phyloP scores from a whole-genome alignment of 108 stramenopile genomes.

The Conticribra guillardii region DNA sequence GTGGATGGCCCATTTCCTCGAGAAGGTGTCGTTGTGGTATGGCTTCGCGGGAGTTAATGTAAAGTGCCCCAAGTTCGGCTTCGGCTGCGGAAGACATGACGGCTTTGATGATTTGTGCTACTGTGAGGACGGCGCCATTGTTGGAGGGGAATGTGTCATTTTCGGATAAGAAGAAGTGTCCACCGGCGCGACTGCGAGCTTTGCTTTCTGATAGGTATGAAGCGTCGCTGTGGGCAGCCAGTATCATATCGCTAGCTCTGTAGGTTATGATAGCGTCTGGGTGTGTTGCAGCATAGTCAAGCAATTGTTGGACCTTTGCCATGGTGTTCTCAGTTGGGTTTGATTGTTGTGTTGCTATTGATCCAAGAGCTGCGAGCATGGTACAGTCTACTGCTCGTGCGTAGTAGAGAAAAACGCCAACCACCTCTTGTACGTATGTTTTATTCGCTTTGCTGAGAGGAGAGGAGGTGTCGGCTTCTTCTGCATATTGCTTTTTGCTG shows the following conservation, averaged over 20 bases:
- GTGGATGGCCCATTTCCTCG: no score
- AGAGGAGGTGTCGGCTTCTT: conserved; percentile 13
- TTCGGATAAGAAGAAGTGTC: conserved; percentile 29
- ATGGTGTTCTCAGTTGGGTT: conserved; percentile 23
- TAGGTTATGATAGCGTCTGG: conserved; percentile 18
- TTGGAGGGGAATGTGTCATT: background rate
- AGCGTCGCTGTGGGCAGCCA: conserved; percentile 31
- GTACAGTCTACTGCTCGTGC: conserved; percentile 52
- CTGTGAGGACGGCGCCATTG: conserved; percentile 41
- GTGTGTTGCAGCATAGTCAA: conserved; percentile 53
- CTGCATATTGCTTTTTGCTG: conserved; percentile 43
- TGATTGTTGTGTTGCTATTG: background rate
- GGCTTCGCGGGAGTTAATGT: no score
- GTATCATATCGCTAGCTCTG: conserved; percentile 43
- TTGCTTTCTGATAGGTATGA: no score
- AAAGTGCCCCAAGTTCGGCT: conserved; percentile 51
- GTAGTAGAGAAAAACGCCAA: conserved; percentile 53
- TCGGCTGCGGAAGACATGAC: conserved; percentile 51
- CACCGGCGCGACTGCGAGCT: conserved; percentile 46
- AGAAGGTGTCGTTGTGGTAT: no score
- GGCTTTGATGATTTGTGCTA: conserved; percentile 27
- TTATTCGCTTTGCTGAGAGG: conserved; percentile 11
- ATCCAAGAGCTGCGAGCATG: conserved; percentile 1
- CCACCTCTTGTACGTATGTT: conserved; percentile 43
- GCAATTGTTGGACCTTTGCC: conserved; percentile 27